phyloP scores from a whole-genome alignment of 2,329 filamentous ascomycete genomes.

The Curvularia sp. region DNA sequence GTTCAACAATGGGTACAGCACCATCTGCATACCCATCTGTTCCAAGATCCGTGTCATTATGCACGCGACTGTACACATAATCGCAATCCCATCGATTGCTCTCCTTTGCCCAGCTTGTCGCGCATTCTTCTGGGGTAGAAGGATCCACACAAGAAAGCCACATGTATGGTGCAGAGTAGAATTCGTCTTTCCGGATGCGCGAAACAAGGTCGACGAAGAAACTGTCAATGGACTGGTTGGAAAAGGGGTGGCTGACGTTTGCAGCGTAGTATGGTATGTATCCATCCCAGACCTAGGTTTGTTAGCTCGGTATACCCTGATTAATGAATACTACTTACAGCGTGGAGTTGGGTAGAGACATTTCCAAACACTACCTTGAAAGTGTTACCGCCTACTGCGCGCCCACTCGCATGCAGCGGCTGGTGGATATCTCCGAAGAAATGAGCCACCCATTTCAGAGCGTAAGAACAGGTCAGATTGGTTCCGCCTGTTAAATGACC shows the following conservation, averaged over 20 bases:
- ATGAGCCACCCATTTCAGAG: constrained; percentile 53
- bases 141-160: constrained; percentile 50
- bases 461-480: constrained; percentile 50
- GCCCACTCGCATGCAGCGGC: constrained; percentile 51
- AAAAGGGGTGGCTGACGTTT: constrained; percentile 42
- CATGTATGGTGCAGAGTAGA: constrained; percentile 45
- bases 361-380: constrained; percentile 48
- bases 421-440: constrained; percentile 53
- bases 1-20: constrained; percentile 50
- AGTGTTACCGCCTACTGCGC: constrained; percentile 49
- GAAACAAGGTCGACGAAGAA: constrained; percentile 47
- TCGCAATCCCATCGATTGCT: constrained; percentile 51
- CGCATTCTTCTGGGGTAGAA: constrained; percentile 41
- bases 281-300: constrained; percentile 49
- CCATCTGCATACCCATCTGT: constrained; percentile 49
- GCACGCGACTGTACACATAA: constrained; percentile 47
- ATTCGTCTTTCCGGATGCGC: constrained; percentile 46
- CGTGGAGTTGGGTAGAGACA: constrained; percentile 46
- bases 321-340: constrained; percentile 33
- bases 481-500: constrained; percentile 32
- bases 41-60: constrained; percentile 45
- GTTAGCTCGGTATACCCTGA: constrained; percentile 15
- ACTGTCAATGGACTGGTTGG: constrained; percentile 45
- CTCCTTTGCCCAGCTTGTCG: constrained; percentile 49
- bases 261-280: constrained; percentile 50